Evolutionary conservation across 176 grass and related monocot species (phyloP).

Genomic region (Saccharum spontaneum): DNA sequence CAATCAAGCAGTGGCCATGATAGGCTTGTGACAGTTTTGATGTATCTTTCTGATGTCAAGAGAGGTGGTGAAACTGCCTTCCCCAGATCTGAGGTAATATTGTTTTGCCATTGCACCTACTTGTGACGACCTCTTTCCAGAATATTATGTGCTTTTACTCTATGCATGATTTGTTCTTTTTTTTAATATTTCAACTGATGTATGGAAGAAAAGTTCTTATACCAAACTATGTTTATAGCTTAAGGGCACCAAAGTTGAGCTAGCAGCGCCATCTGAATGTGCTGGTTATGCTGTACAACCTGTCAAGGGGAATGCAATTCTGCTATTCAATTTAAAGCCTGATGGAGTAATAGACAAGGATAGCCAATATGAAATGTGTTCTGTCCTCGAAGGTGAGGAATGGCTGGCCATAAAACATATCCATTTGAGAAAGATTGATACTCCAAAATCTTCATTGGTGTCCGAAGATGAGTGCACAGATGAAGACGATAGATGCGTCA

Average conservation of each 20-base stretch:
- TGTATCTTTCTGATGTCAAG: conserved; percentile 75
- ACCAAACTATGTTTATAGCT: conserved; percentile 34
- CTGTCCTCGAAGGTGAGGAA: conserved; percentile 60
- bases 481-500: conserved; percentile 64
- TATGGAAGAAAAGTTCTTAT: conserved; percentile 17
- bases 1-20: conserved; percentile 33
- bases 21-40: conserved; percentile 55
- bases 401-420: conserved; percentile 70
- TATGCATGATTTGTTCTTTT: not conserved
- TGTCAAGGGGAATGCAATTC: conserved; percentile 58
- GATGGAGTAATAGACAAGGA: conserved; percentile 55
- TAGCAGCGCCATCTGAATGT: conserved; percentile 46
- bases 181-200: not conserved
- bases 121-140: not conserved
- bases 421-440: conserved; percentile 34
- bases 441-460: conserved; percentile 18
- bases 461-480: conserved; percentile 62
- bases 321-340: conserved; percentile 69
- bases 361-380: conserved; percentile 48
- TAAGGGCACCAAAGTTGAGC: conserved; percentile 46
- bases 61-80: conserved; percentile 78
- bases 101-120: not conserved
- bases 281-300: conserved; percentile 58
- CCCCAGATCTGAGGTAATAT: conserved; percentile 65
- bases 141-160: not conserved